Percentiles rank a stretch among this genome's conserved stretches.
Conservation (phyloP, 2,329 filamentous ascomycete genomes). For the Cordyceps javanica region DNA sequence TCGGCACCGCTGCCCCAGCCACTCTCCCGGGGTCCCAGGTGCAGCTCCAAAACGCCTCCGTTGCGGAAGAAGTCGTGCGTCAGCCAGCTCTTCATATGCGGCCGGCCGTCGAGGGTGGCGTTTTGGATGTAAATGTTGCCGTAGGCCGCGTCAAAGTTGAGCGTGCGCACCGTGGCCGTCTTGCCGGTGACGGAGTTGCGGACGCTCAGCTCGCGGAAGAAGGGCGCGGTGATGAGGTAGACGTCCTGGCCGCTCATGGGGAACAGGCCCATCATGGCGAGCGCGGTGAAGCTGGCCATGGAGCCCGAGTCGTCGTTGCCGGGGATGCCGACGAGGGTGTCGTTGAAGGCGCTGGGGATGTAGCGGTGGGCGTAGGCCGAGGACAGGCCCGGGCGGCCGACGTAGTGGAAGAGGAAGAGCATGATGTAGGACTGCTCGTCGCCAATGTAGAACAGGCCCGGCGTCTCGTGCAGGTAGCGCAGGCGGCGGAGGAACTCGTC, state of each 20-base stretch:
- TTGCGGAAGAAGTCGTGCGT: slow-evolving; percentile 52
- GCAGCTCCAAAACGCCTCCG: slow-evolving; percentile 48
- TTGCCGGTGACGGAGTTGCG: slow-evolving; percentile 21
- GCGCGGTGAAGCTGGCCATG: slow-evolving; percentile 46
- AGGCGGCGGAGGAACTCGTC: slow-evolving; percentile 53
- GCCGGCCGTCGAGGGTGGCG: slow-evolving; percentile 47
- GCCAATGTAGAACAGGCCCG: slow-evolving; percentile 61
- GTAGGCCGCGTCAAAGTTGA: slow-evolving; percentile 36
- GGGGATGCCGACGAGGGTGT: slow-evolving; percentile 50
- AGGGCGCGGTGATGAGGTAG: slow-evolving; percentile 46
- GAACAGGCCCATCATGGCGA: slow-evolving; percentile 48
- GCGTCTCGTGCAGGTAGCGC: slow-evolving; percentile 56
- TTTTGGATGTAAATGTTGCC: slow-evolving; percentile 53
- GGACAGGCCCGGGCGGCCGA: slow-evolving; percentile 53
- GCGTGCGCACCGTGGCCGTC: slow-evolving; percentile 25
- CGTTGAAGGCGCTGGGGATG: slow-evolving; percentile 64
- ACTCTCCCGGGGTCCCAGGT: slow-evolving; percentile 10
- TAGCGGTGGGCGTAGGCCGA: slow-evolving; percentile 54
- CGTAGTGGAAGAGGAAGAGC: slow-evolving; percentile 58
- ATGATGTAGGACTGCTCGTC: slow-evolving; percentile 51
- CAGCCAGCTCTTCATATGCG: slow-evolving; percentile 54
- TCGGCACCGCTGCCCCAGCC: slow-evolving; percentile 12
- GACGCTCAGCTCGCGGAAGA: slow-evolving; percentile 41
- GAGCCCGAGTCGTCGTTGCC: slow-evolving; percentile 49
- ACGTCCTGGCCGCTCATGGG: slow-evolving; percentile 49